A percentile compares a stretch with the other conserved stretches of the same genome.
Conservation (phyloP, 208 protist genomes). For the Trypanosoma brucei region DNA sequence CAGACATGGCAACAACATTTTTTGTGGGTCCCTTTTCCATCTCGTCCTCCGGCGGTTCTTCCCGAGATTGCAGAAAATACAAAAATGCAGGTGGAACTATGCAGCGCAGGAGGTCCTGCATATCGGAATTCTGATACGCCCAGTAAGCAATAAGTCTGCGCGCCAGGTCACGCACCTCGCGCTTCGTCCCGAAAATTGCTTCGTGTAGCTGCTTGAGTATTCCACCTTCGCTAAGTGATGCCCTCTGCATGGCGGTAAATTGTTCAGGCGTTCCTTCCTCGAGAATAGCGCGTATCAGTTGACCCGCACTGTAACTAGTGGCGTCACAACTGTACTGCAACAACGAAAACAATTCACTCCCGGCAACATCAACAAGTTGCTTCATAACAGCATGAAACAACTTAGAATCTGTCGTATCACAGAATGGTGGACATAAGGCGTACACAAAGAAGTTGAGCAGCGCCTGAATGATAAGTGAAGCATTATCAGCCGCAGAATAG, state of each 20-base stretch:
- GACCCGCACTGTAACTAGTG: conserved; percentile 82
- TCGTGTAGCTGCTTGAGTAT: conserved; percentile 85
- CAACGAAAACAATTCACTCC: conserved; percentile 70
- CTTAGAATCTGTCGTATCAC: conserved; percentile 70
- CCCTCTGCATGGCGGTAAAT: conserved; percentile 77
- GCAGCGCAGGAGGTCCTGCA: conserved; percentile 83
- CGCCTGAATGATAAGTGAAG: conserved; percentile 73
- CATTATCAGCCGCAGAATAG: conserved; percentile 64
- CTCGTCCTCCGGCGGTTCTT: conserved; percentile 50
- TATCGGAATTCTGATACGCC: conserved; percentile 66
- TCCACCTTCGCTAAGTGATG: conserved; percentile 80
- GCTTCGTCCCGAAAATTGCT: conserved; percentile 64
- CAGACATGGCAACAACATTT: conserved; percentile 53
- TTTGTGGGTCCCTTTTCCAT: conserved; percentile 44
- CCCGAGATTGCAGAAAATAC: conserved; percentile 73
- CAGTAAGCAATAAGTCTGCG: conserved; percentile 84
- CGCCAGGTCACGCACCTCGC: conserved; percentile 70
- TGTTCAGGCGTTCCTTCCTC: conserved; percentile 87
- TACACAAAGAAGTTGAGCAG: conserved; percentile 90
- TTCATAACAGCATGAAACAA: conserved; percentile 67
- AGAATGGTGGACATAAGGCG: conserved; percentile 87
- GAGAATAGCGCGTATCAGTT: conserved; percentile 86
- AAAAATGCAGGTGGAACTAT: conserved; percentile 87
- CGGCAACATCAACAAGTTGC: conserved; percentile 59
- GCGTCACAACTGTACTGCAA: conserved; percentile 74